Evolutionary conservation across 306 rosid species (phyloP), one percentile per base, ranked within the genome.

Genomic region (Comarum palustre): DNA sequence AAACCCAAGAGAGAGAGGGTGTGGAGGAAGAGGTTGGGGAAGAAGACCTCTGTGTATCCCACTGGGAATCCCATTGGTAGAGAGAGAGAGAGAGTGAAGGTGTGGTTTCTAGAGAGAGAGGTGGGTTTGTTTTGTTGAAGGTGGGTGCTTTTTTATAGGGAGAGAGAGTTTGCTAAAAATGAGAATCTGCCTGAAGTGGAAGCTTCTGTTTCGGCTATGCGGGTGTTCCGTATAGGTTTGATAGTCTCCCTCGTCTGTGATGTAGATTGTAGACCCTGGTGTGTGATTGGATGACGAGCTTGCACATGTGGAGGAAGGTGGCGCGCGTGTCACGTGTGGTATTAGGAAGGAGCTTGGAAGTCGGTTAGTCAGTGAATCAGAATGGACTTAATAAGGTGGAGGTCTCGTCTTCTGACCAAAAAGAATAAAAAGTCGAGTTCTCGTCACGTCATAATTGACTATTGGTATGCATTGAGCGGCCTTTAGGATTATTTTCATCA

Each of bases 1-100:
- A 82, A 77, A 60, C 90, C 93, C 36, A 90, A 90, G 32, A 89
- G 75, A 17, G 90, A 71, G 45, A 93, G 89, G 0, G 85, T 55
- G 79, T 81, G 89, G 77, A 93, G 88, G 72, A 93, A 79, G 60
- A 86, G 25, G 19, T 79, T 86, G 1, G 98, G 96, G 66, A 89
- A 80, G 48, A 85, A 59, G 0, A 90, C 88, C 55, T 90, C 98
- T 9, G 88, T 77, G 85, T 84, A 93, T 0, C 88, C 92, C 7
- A 89, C 88, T 15, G 98, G 98, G 32, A 93, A 93, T 0, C 98
- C 97, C 98, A 92, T 92, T 43, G 82, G 19, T 15, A 55, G 71
- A 70, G 71, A 81, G 80, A 81, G 66, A 84, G 20, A 76, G 25
- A 10, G 63, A 16, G 77, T 4, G 38, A 34, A 6, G 38, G 38